Percentiles rank a stretch among this genome's conserved stretches.
phyloP scores from a whole-genome alignment of 2,329 filamentous ascomycete species.

The Thermoascus crustaceus region DNA sequence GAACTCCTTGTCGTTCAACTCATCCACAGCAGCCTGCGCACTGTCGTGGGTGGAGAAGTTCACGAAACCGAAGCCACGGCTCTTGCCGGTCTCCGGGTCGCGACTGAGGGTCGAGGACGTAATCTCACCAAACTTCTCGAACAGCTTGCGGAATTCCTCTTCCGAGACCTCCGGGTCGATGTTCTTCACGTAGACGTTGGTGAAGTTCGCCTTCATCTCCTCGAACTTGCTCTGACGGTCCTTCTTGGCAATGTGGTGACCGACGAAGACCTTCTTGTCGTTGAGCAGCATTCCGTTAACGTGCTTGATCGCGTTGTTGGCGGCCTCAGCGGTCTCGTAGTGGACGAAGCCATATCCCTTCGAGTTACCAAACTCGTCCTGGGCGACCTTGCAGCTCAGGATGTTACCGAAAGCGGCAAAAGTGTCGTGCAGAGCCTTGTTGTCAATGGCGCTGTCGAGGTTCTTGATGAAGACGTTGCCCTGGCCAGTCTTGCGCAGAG shows the following conservation, averaged over 20 bases:
- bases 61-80: constrained; percentile 90
- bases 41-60: constrained; percentile 91
- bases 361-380: constrained; percentile 92
- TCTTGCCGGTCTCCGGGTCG: constrained; percentile 76
- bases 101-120: constrained; percentile 92
- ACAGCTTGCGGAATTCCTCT: constrained; percentile 88
- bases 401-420: constrained; percentile 99
- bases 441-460: constrained; percentile 95
- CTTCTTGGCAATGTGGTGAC: constrained; percentile 99
- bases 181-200: constrained; percentile 99
- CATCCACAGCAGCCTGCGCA: constrained; percentile 77
- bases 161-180: constrained; percentile 76
- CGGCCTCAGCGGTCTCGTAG: constrained; percentile 98
- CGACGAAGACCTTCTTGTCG: constrained; percentile 99
- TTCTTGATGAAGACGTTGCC: constrained; percentile 99
- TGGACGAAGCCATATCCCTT: constrained; percentile 99
- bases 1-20: constrained; percentile 86
- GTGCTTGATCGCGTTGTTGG: constrained; percentile 95
- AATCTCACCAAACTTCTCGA: constrained; percentile 86
- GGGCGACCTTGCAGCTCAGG: constrained; percentile 97
- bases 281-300: constrained; percentile 99
- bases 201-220: constrained; percentile 99
- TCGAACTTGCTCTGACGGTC: constrained; percentile 99
- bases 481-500: constrained; percentile 97
- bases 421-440: constrained; percentile 99